A percentile compares a stretch with the other conserved stretches of the same genome.
Evolutionary conservation across 192 early-diverging fungal species (phyloP).

Genomic region (Coemansia furcata): DNA sequence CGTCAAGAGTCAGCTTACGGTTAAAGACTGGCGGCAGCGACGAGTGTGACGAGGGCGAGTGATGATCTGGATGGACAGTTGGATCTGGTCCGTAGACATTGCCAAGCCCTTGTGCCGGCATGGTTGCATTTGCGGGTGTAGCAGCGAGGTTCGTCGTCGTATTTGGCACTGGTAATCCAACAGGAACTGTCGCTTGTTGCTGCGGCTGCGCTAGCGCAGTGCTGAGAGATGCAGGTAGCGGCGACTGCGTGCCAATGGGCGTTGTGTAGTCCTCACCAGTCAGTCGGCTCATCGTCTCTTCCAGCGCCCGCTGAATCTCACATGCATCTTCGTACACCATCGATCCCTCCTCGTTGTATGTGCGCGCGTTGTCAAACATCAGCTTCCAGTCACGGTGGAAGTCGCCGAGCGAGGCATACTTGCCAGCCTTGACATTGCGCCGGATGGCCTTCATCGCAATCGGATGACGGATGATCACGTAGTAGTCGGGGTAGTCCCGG

Average conservation of each 20-base stretch:
- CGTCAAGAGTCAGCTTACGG: not conserved
- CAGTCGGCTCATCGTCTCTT: constrained; percentile 22
- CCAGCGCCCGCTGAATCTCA: constrained; percentile 52
- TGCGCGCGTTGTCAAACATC: constrained; percentile 91
- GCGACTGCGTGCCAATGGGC: constrained; percentile 24
- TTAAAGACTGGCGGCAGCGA: not conserved
- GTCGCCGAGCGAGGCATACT: constrained; percentile 63
- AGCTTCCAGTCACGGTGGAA: constrained; percentile 81
- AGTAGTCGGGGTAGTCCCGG: constrained; percentile 84
- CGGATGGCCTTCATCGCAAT: constrained; percentile 89
- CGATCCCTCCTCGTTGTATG: constrained; percentile 88
- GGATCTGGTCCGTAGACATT: not conserved
- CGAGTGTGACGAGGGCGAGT: not conserved
- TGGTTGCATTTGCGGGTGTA: not conserved
- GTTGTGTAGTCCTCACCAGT: constrained; percentile 27
- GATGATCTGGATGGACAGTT: not conserved
- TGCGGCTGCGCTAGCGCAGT: not conserved
- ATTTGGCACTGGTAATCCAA: not conserved
- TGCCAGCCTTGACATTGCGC: constrained; percentile 63
- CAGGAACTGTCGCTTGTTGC: not conserved
- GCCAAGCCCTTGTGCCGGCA: not conserved
- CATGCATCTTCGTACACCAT: constrained; percentile 88
- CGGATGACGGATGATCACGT: constrained; percentile 82
- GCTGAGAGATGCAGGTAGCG: not conserved
- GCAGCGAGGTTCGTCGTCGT: not conserved